A percentile compares a stretch with the other conserved stretches of the same genome.
Conservation (phyloP, 345 rosid species). For the Populus tremula region DNA sequence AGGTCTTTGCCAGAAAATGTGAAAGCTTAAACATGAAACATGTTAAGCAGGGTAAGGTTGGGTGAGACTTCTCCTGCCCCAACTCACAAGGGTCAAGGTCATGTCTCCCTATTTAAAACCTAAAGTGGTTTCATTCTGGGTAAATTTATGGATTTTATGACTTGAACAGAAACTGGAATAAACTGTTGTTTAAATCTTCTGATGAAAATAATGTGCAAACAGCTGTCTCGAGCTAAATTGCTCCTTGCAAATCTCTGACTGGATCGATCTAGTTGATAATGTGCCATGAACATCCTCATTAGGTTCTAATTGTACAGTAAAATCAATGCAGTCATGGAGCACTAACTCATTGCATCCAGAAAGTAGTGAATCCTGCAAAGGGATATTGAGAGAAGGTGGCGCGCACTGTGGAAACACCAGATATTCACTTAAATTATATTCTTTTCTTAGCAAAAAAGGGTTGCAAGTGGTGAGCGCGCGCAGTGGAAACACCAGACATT, state of each 20-base stretch:
- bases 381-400: not conserved
- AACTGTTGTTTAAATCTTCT: not conserved
- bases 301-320: not conserved
- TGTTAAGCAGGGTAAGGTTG: slow-evolving; percentile 16
- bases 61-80: slow-evolving; percentile 22
- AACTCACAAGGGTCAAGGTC: slow-evolving; percentile 13
- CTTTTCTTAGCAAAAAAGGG: not conserved
- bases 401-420: slow-evolving; percentile 15
- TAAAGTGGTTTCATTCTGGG: not conserved
- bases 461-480: slow-evolving; percentile 12
- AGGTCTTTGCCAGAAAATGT: slow-evolving; percentile 20
- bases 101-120: not conserved
- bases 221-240: not conserved
- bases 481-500: slow-evolving; percentile 13
- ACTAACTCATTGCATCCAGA: not conserved
- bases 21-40: not conserved
- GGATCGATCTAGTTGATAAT: slow-evolving; percentile 3
- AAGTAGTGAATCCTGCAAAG: not conserved
- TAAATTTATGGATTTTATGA: not conserved
- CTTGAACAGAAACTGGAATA: not conserved
- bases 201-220: not conserved
- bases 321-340: not conserved
- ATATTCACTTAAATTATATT: not conserved
- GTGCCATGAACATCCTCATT: not conserved
- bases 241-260: not conserved